phyloP scores from a whole-genome alignment of 1,284 basidiomycete species.

The Coniferiporia weirii region DNA sequence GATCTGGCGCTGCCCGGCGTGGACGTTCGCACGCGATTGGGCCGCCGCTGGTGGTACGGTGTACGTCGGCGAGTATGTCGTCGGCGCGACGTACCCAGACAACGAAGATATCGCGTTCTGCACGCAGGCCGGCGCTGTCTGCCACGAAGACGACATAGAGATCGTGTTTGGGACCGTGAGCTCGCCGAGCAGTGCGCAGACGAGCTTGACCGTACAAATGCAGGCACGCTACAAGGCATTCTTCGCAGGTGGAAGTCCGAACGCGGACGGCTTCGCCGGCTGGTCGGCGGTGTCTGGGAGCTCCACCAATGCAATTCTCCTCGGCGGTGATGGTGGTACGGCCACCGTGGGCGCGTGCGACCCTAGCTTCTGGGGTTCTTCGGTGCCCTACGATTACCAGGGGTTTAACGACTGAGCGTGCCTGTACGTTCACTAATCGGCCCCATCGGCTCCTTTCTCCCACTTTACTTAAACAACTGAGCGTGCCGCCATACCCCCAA shows the following conservation, averaged over 20 bases:
- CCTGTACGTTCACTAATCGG: too few relatives aligned
- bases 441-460: too few relatives aligned
- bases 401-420: slow-evolving; percentile 29
- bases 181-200: slow-evolving; percentile 51
- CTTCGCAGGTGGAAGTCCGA: slow-evolving; percentile 55
- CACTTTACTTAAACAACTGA: too few relatives aligned
- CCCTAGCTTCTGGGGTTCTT: slow-evolving; percentile 58
- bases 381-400: slow-evolving; percentile 67
- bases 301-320: slow-evolving; percentile 46
- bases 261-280: slow-evolving; percentile 34
- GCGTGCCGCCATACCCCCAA: too few relatives aligned
- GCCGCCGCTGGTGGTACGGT: slow-evolving; percentile 56
- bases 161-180: slow-evolving; percentile 71
- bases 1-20: slow-evolving; percentile 63
- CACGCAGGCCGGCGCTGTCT: slow-evolving; percentile 48
- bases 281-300: slow-evolving; percentile 50
- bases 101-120: slow-evolving; percentile 55
- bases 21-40: slow-evolving; percentile 67
- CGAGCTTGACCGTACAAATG: slow-evolving; percentile 54
- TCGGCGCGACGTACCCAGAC: slow-evolving; percentile 65
- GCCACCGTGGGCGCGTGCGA: slow-evolving; percentile 53
- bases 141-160: slow-evolving; percentile 72
- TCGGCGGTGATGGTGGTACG: slow-evolving; percentile 47
- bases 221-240: slow-evolving; percentile 67
- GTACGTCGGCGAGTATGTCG: slow-evolving; percentile 62